Evolutionary conservation across 371 early-diverging fungal genomes (phyloP).

Genomic region (Mortierella sp.): DNA sequence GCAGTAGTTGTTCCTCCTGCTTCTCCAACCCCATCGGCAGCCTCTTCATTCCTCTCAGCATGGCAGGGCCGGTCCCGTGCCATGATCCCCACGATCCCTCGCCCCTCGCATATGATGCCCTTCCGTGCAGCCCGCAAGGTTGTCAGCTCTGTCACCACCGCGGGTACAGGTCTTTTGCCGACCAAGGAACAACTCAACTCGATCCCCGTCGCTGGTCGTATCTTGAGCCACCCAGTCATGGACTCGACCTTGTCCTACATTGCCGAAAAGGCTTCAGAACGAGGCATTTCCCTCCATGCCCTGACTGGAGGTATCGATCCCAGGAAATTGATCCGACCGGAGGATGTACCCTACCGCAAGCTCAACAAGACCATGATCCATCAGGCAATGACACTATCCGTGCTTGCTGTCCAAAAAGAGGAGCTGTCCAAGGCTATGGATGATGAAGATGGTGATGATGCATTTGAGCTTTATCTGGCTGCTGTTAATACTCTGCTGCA

Average conservation of each 20-base stretch:
- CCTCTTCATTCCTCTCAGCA: slow-evolving; percentile 36
- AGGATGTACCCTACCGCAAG: slow-evolving; percentile 52
- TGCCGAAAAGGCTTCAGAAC: slow-evolving; percentile 45
- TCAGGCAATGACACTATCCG: slow-evolving; percentile 64
- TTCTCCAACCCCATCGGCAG: background rate
- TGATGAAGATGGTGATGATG: slow-evolving; percentile 63
- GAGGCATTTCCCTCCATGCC: slow-evolving; percentile 35
- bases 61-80: slow-evolving; percentile 43
- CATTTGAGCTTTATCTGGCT: slow-evolving; percentile 68
- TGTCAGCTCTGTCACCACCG: slow-evolving; percentile 38
- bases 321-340: slow-evolving; percentile 31
- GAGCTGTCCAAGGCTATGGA: slow-evolving; percentile 50
- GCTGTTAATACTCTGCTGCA: slow-evolving; percentile 63
- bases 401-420: slow-evolving; percentile 63
- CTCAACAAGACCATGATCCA: slow-evolving; percentile 62
- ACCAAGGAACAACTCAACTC: slow-evolving; percentile 50
- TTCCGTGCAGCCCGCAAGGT: slow-evolving; percentile 45
- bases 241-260: slow-evolving; percentile 52
- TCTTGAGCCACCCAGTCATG: slow-evolving; percentile 54
- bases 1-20: background rate
- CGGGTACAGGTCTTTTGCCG: slow-evolving; percentile 39
- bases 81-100: slow-evolving; percentile 50
- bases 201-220: slow-evolving; percentile 47
- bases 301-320: slow-evolving; percentile 33
- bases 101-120: slow-evolving; percentile 49